Evolutionary conservation across 164 flowering plant species (phyloP).

Genomic region (Pachysandra terminalis): DNA sequence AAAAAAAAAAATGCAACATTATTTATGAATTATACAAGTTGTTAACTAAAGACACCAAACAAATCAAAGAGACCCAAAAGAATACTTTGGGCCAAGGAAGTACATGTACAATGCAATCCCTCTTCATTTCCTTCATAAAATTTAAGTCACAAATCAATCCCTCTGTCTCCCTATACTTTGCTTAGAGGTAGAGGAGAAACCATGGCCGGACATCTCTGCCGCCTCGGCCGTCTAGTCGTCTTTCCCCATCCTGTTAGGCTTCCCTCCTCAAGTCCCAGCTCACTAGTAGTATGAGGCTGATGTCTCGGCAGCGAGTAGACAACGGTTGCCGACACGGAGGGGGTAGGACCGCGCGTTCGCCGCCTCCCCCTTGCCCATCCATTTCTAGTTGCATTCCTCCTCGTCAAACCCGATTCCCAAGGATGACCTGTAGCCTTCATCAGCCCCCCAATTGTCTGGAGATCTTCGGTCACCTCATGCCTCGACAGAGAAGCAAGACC

Average conservation of each 20-base stretch:
- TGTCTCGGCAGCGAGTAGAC: conserved; percentile 28
- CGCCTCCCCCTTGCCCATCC: conserved; percentile 61
- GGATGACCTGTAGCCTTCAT: conserved; percentile 74
- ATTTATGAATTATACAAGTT: conserved; percentile 27
- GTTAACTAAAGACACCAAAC: conserved; percentile 13
- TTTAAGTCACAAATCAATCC: conserved; percentile 9
- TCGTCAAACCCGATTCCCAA: conserved; percentile 63
- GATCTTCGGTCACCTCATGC: conserved; percentile 92
- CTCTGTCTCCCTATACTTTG: conserved; percentile 6
- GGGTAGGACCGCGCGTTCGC: conserved; percentile 27
- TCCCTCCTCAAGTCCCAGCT: conserved; percentile 56
- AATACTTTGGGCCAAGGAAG: conserved; percentile 18
- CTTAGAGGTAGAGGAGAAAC: conserved; percentile 26
- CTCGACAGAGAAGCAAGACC: conserved; percentile 82
- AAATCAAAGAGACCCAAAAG: conserved; percentile 15
- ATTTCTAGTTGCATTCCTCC: conserved; percentile 58
- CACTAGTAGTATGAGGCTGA: conserved; percentile 37
- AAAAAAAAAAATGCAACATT: conserved; percentile 17
- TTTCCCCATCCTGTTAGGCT: conserved; percentile 92
- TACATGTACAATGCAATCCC: conserved; percentile 22
- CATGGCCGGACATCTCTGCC: conserved; percentile 75
- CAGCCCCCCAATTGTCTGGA: conserved; percentile 61
- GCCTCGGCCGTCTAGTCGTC: conserved; percentile 78
- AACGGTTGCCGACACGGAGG: conserved; percentile 12
- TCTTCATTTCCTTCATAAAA: not conserved